Evolutionary conservation across 2,329 filamentous ascomycete genomes (phyloP), one percentile per base, ranked within the genome.

Genomic region (Diaporthe australafricana): DNA sequence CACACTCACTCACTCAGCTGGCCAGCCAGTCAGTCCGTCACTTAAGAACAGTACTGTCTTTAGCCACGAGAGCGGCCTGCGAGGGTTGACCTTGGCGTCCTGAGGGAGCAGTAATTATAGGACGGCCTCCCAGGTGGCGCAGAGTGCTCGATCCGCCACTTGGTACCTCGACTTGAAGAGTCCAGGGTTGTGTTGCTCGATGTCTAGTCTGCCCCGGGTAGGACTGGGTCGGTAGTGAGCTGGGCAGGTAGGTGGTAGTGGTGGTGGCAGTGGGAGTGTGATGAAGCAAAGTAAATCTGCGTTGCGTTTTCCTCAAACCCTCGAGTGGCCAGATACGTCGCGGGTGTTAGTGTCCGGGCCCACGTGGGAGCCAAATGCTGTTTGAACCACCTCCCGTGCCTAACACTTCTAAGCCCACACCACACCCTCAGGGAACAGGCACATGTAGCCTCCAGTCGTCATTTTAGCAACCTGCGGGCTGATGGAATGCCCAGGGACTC

Each of bases 281-380:
- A 55, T 32, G 40, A 45, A 32, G 48, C 62, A 52, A 52, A 35
- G 47, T 45, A 53, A 53, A 38, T 16, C 47, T 65, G 62, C n/a
- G 62, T 27, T 50, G n/a, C 35, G 45, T 50, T 40, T 35, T 40
- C 35, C 27, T 53, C 52, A 9, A 4, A 6, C 1, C 30, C 30
- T 20, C 32, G 20, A 20, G 32, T 42, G 63, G 47, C 48, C 38
- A 30, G 47, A 30, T 67, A 42, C 50, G 22, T 53, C 32, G n/a
- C 63, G 25, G 35, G 30, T 69, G 67, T 60, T 69, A 57, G 45
- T 69, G 35, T 42, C 14, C 47, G 42, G 32, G 8, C 32, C 53
- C 67, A 69, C 67, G 66, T 68, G 67, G 67, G 32, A 50, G 27
- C 66, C 52, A 57, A 45, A 38, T 30, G 63, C 32, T 45, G 40